Base-by-base conservation (phyloP, 2,329 filamentous ascomycete genomes). In the Bipolaris sorokiniana region DNA sequence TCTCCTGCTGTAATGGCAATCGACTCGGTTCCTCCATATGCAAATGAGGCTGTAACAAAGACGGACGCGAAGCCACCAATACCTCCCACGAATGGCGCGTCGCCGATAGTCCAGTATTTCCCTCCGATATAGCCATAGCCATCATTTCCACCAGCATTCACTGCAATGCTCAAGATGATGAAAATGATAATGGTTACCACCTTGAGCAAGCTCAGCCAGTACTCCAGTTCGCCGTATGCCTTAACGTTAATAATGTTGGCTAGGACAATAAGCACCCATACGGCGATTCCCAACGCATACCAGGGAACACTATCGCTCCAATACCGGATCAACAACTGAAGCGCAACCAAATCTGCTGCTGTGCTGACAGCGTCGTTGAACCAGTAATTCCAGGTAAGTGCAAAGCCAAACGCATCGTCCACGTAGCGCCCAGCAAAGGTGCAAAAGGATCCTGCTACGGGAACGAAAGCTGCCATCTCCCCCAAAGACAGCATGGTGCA, bases 1-100 rank as follows among this genome's bases (percentile, higher is more conserved):
- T 93, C 90, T 31, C 90, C 90, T 1, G 90, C 90, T 3, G 90
- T 89, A 13, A 93, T 84, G 51, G 90, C 90, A 47, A 92, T 88
- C 10, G 91, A 81, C 72, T 92, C 90, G 1, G 89, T 92, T 10
- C 90, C 90, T 5, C 88, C 85, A 68, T 91, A 92, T 49, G 89
- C 65, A 67, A 92, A 91, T 4, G 89, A 88, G 1, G 90, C 89
- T 0, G 86, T 90, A 45, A 92, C 89, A 66, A 92, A 90, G 58
- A 90, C 88, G 56, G 84, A 88, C 71, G 89, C 91, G 16, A 92
- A 81, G 16, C 86, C 69, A 22, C 68, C 69, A 28, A 71, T 67
- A 1, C 68, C 69, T 16, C 65, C 64, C 7, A 71, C 70, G 15
- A 68, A 72, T 0, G 68, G 68, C 0, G 87, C 85, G 1, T 87